Percentiles rank a stretch among this genome's conserved stretches.
phyloP scores from a whole-genome alignment of 139 green algal species.

The Chlorella sorokiniana region DNA sequence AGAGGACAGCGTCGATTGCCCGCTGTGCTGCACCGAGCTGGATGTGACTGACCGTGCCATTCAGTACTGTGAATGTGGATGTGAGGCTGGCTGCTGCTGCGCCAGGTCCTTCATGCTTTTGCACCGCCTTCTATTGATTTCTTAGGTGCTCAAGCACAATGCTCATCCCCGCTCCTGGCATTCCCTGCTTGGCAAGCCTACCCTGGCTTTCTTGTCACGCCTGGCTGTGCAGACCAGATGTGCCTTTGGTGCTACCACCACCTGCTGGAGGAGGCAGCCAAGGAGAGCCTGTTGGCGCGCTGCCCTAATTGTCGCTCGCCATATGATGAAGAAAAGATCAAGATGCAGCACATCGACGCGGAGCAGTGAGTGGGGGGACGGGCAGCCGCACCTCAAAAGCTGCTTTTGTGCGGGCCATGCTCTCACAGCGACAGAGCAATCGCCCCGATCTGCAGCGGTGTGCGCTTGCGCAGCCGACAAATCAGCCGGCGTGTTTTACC shows the following conservation, averaged over 20 bases:
- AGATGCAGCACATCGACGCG: constrained; percentile 50
- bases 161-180: no score
- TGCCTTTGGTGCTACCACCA: constrained; percentile 87
- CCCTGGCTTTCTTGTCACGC: background rate
- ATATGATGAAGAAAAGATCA: constrained; percentile 85
- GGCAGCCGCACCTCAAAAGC: background rate
- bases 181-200: background rate
- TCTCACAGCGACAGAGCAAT: background rate
- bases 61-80: constrained; percentile 81
- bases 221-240: constrained; percentile 48
- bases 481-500: no score
- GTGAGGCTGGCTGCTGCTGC: constrained; percentile 28
- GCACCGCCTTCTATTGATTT: background rate
- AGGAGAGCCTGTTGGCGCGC: constrained; percentile 64
- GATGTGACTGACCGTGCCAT: constrained; percentile 83
- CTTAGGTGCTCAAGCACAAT: background rate
- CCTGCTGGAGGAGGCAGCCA: constrained; percentile 82
- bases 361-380: constrained; percentile 39
- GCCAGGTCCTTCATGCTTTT: background rate
- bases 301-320: constrained; percentile 83
- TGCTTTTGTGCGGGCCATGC: background rate
- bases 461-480: no score
- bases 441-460: no score
- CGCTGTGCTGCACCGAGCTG: constrained; percentile 79
- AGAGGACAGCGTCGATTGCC: constrained; percentile 59